phyloP scores from a whole-genome alignment of 345 rosid species.

The Nephelium lappaceum region DNA sequence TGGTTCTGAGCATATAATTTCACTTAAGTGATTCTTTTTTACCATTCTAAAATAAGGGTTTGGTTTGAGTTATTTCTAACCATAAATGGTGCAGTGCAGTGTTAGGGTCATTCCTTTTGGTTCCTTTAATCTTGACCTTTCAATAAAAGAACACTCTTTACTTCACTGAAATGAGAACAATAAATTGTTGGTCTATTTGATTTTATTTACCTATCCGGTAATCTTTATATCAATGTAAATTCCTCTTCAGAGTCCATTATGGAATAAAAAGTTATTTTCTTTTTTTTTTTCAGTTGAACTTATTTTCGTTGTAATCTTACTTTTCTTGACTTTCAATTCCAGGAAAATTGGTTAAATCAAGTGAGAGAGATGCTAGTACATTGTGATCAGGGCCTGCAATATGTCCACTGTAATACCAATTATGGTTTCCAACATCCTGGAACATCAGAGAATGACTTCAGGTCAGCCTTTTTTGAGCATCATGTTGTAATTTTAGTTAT shows the following conservation, averaged over 20 bases:
- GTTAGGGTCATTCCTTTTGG: neutral
- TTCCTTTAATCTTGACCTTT: neutral
- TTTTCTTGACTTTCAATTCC: conserved; percentile 31
- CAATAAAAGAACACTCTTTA: neutral
- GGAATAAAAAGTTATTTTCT: neutral
- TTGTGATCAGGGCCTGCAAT: conserved; percentile 77
- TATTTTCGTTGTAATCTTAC: too few species aligned
- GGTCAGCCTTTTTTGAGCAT: conserved; percentile 42
- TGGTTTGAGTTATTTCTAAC: neutral
- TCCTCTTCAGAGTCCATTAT: neutral
- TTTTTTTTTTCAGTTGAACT: neutral
- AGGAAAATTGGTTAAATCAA: conserved; percentile 78
- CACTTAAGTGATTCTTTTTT: neutral
- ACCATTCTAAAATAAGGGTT: neutral
- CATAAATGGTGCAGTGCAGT: neutral
- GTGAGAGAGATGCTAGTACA: conserved; percentile 76
- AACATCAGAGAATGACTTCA: conserved; percentile 34
- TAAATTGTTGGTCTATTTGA: neutral
- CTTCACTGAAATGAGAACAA: neutral
- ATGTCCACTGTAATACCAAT: conserved; percentile 41
- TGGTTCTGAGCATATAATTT: too few species aligned
- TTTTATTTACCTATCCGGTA: neutral
- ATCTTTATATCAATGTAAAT: neutral
- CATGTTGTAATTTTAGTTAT: conserved; percentile 11
- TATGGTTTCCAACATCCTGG: conserved; percentile 46